Base-by-base conservation (phyloP, 768 basidiomycete species). In the Tephrocybe sp. region DNA sequence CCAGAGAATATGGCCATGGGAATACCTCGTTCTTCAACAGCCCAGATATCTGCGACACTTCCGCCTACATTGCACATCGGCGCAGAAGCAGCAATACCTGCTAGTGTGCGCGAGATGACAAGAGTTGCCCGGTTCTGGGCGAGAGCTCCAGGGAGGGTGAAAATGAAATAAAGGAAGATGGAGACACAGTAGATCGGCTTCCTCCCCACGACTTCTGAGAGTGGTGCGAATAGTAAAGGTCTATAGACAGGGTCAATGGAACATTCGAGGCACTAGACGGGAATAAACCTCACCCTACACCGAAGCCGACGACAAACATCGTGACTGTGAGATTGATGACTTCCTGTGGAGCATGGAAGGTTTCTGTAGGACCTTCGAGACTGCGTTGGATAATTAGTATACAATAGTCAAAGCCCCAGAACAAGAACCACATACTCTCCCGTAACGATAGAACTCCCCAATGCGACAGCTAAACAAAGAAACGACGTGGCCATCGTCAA, bases 71-170 rank as follows among this genome's bases (percentile, higher is more conserved):
- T 77, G 47, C 72, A 71, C 57, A 36, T 36, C 13, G 35, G 35
- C 35, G 35, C 35, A 36, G 35, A 36, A 36, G 35, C 35, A 10
- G 35, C 13, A 36, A 36, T 36, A 11, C 19, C 39, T n/a, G 22
- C 10, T 16, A 35, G 20, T 12, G n/a, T 14, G 14, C 22, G 33
- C 75, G 62, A 3, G 73, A 76, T 3, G 72, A 71, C 32, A 68
- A 72, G 1, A 11, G 14, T 52, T 41, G 17, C 45, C 48, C 56
- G 26, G 78, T 57, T 60, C 73, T 72, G n/a, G 77, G 64, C n/a
- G 13, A 79, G 65, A 0, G 75, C 72, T 43, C 69, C 66, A 4
- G 73, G 76, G 13, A 81, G 67, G 17, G 73, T 75, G 66, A 76
- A 77, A 44, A 79, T 64, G 53, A 72, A 72, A 56, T 65, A 73